Percentiles rank a stretch among this genome's conserved stretches.
phyloP scores from a whole-genome alignment of 2,329 filamentous ascomycete genomes.

The Penicillium vulpinum region DNA sequence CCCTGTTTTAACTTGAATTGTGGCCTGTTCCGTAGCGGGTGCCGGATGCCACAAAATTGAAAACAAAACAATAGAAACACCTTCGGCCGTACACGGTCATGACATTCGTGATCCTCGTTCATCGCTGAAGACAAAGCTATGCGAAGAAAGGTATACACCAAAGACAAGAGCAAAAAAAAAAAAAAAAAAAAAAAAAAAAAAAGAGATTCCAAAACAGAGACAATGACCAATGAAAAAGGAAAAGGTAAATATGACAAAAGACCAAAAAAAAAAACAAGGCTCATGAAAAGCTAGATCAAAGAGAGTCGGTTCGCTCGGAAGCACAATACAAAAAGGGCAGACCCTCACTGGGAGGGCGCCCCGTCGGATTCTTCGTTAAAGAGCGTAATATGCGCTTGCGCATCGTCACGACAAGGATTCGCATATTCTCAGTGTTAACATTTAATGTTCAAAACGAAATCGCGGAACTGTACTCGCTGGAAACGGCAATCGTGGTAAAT shows the following conservation, averaged over 20 bases:
- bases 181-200: constrained; percentile 16
- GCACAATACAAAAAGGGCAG: constrained; percentile 12
- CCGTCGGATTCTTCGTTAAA: constrained; percentile 14
- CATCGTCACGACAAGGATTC: constrained; percentile 24
- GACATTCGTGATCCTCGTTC: constrained; percentile 45
- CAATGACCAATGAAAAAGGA: constrained; percentile 23
- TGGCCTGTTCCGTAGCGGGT: constrained; percentile 2
- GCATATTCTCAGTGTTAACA: constrained; percentile 29
- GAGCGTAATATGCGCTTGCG: constrained; percentile 22
- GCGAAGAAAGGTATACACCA: constrained; percentile 41
- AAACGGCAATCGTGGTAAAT: constrained; percentile 23
- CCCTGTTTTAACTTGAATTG: constrained; percentile 2
- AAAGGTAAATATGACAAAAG: constrained; percentile 33
- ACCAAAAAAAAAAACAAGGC: constrained; percentile 7
- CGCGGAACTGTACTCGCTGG: constrained; percentile 18
- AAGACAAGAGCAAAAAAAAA: constrained; percentile 18
- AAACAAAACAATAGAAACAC: constrained; percentile 22
- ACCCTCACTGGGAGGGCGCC: constrained; percentile 16
- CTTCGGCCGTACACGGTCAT: constrained; percentile 43
- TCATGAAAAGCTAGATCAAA: constrained; percentile 24
- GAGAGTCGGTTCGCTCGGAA: constrained; percentile 23
- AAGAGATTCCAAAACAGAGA: too few relatives aligned
- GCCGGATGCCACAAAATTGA: constrained; percentile 15
- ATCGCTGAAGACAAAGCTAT: constrained; percentile 39
- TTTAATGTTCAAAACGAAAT: constrained; percentile 18